Base-by-base conservation (phyloP, 2,329 filamentous ascomycete species). In the Huntiella omanensis region DNA sequence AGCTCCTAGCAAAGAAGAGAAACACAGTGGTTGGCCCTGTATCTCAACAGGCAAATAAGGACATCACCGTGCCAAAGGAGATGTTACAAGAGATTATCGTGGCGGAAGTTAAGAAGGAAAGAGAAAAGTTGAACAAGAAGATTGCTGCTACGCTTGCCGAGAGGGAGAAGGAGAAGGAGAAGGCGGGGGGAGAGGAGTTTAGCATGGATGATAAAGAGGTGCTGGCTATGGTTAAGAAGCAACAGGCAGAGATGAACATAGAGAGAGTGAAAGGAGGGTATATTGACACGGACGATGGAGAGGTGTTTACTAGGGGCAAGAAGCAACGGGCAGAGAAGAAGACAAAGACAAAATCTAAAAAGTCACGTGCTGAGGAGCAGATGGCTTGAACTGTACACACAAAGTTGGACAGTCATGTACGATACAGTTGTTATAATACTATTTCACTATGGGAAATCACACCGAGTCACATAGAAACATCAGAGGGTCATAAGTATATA, bases 11-110 rank as follows among this genome's bases (percentile, higher is more conserved):
- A 56, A 59, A 5, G 61, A 64, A 51, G 62, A 56, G 50, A 55
- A 59, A 43, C 64, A 68, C 45, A 72, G 78, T 59, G 7, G 70
- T 79, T 45, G 75, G 75, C 13, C 73, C 74, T 43, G 52, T 76
- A 19, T 22, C 10, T 15, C 15, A 45, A 22, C 35, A 40, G 17
- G 6, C 12, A 19, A 0, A 40, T n/a, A 6, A 16, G 15, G 16
- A 15, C 4, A 6, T 19, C 6, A 5, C 5, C 4, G 15, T 40
- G 38, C 17, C 15, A 4, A 40, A 12, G 15, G 15, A 40, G 5
- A 15, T 12, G 38, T 16, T 22, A n/a, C 22, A 28, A 28, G 22
- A 28, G 8, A 13, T 15, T 33, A 35, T 32, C 33, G 28, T 43
- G 33, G 43, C 32, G 33, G 22, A 39, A 40, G 35, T 6, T 40